Percentiles rank a stretch among this genome's conserved stretches.
Evolutionary conservation across 768 basidiomycete species (phyloP).

Genomic region (Trametopsis cervina): DNA sequence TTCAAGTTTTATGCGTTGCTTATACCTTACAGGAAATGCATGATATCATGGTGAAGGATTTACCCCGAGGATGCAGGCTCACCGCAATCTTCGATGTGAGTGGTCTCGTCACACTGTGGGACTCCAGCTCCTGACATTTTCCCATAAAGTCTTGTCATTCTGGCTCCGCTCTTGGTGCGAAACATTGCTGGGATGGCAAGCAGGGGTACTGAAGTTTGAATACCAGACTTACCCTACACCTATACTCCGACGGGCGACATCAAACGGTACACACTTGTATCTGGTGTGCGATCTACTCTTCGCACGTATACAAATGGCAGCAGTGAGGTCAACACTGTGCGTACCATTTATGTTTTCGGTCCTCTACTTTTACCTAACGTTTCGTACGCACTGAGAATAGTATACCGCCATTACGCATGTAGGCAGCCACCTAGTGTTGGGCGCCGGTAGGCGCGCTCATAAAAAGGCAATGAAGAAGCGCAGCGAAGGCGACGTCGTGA

Average conservation of each 20-base stretch:
- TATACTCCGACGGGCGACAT: constrained; percentile 94
- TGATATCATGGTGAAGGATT: constrained; percentile 39
- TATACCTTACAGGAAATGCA: constrained; percentile 30
- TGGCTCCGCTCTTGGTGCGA: constrained; percentile 38
- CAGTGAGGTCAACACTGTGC: constrained; percentile 67
- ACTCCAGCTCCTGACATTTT: not conserved
- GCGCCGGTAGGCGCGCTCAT: constrained; percentile 55
- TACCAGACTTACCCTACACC: constrained; percentile 35
- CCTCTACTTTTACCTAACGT: not conserved
- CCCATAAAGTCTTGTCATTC: constrained; percentile 41
- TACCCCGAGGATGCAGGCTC: constrained; percentile 62
- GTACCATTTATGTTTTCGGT: not conserved
- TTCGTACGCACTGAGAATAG: constrained; percentile 36
- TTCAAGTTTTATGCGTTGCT: not conserved
- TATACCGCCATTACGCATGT: constrained; percentile 64
- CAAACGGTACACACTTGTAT: constrained; percentile 86
- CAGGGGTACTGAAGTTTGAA: not conserved
- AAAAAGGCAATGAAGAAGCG: constrained; percentile 50
- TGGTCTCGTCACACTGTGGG: constrained; percentile 1
- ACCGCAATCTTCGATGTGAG: constrained; percentile 52
- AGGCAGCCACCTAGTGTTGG: constrained; percentile 75
- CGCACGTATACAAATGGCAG: constrained; percentile 67
- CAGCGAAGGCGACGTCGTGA: constrained; percentile 83
- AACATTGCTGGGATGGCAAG: no score
- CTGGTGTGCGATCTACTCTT: constrained; percentile 78